Evolutionary conservation across 1,139 yeast genomes (phyloP).

Genomic region (Debaryomyces robertsiae): DNA sequence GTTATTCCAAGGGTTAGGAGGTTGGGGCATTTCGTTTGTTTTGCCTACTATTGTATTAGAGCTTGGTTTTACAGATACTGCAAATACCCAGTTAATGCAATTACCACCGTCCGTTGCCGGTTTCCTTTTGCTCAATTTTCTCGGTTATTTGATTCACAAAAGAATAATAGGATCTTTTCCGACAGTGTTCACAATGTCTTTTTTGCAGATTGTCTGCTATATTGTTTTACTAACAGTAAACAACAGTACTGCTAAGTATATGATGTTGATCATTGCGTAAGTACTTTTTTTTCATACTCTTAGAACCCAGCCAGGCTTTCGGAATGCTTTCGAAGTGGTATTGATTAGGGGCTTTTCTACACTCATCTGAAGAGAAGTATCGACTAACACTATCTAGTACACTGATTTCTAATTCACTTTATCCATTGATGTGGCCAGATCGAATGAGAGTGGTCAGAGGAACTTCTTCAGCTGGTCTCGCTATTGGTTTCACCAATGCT

Average conservation of each 20-base stretch:
- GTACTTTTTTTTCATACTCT: slow-evolving; percentile 1
- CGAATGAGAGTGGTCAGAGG: slow-evolving; percentile 20
- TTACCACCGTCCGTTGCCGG: slow-evolving; percentile 22
- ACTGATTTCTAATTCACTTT: slow-evolving; percentile 19
- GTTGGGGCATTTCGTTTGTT: slow-evolving; percentile 28
- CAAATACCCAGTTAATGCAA: slow-evolving; percentile 20
- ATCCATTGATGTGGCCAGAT: slow-evolving; percentile 21
- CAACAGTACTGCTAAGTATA: slow-evolving; percentile 16
- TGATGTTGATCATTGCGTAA: slow-evolving; percentile 19
- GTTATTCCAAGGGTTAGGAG: slow-evolving; percentile 27
- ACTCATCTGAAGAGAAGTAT: background rate
- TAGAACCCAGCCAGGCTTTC: background rate
- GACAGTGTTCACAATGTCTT: slow-evolving; percentile 16
- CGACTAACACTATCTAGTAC: slow-evolving; percentile 12
- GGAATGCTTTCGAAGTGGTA: too few species aligned
- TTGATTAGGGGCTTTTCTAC: background rate
- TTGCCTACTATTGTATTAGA: slow-evolving; percentile 26
- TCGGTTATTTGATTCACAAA: slow-evolving; percentile 16
- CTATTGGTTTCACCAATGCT: slow-evolving; percentile 20
- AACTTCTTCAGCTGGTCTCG: slow-evolving; percentile 19
- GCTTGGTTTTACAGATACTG: slow-evolving; percentile 26
- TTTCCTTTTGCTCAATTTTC: slow-evolving; percentile 16
- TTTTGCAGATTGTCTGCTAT: slow-evolving; percentile 18
- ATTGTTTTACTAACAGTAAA: slow-evolving; percentile 15
- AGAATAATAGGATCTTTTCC: slow-evolving; percentile 16